Percentiles rank a stretch among this genome's conserved stretches.
phyloP scores from a whole-genome alignment of 352 stramenopile genomes.

The Pilasporangium apinafurcum region DNA sequence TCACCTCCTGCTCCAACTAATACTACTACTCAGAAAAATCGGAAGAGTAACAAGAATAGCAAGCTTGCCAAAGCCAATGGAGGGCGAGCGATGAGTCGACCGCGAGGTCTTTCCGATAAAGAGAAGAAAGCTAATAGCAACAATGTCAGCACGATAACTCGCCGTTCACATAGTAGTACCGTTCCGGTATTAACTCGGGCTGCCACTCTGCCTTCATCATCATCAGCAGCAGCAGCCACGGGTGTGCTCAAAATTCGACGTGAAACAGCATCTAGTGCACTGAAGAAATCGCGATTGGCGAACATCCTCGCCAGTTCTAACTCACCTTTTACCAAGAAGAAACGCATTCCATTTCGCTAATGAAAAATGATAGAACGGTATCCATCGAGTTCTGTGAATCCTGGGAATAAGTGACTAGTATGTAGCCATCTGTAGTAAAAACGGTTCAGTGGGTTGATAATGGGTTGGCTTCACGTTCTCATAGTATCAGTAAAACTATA shows the following conservation, averaged over 20 bases:
- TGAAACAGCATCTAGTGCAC: slow-evolving; percentile 41
- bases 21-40: too few relatives aligned
- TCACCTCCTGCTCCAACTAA: too few relatives aligned
- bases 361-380: too few relatives aligned
- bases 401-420: too few relatives aligned
- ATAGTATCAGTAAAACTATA: too few relatives aligned
- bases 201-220: slow-evolving; percentile 5
- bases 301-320: not conserved
- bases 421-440: too few relatives aligned
- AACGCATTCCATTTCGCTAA: slow-evolving; percentile 24
- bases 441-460: too few relatives aligned
- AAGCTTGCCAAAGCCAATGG: not conserved
- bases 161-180: slow-evolving; percentile 1
- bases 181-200: not conserved
- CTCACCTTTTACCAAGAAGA: slow-evolving; percentile 15
- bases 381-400: too few relatives aligned
- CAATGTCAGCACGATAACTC: slow-evolving; percentile 4
- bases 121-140: too few relatives aligned
- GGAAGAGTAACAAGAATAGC: not conserved
- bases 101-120: too few relatives aligned
- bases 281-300: slow-evolving; percentile 37
- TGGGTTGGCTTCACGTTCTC: too few relatives aligned
- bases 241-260: slow-evolving; percentile 35
- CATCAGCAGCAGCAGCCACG: not conserved
- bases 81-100: too few relatives aligned